Evolutionary conservation across 495 filamentous ascomycete species (phyloP).

Genomic region (Xylaria intraflava): DNA sequence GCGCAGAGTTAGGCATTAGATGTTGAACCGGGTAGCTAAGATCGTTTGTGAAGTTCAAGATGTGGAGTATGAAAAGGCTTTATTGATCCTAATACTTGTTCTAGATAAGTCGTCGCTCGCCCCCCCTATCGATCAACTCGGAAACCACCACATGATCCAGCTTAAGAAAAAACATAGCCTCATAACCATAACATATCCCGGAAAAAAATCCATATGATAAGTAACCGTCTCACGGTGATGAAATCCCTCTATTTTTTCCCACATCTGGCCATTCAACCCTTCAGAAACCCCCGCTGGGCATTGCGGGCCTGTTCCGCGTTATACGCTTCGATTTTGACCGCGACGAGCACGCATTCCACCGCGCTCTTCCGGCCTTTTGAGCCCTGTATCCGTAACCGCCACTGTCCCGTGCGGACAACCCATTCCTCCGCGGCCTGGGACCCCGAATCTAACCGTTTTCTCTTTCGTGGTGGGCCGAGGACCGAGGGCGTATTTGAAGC

Average conservation of each 20-base stretch:
- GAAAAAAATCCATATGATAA: background rate
- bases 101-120: no score
- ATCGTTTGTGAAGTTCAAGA: no score
- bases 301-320: slow-evolving; percentile 65
- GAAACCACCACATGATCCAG: no score
- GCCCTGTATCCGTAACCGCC: slow-evolving; percentile 65
- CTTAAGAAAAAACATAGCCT: no score
- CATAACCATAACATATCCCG: no score
- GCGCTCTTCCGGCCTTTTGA: slow-evolving; percentile 45
- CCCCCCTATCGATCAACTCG: no score
- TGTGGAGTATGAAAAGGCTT: no score
- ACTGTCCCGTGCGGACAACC: slow-evolving; percentile 74
- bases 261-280: slow-evolving; percentile 13
- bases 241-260: background rate
- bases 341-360: slow-evolving; percentile 62
- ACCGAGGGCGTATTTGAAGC: slow-evolving; percentile 18
- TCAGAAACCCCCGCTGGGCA: slow-evolving; percentile 58
- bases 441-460: slow-evolving; percentile 37
- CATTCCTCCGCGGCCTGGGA: slow-evolving; percentile 46
- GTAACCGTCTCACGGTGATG: background rate
- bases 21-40: no score
- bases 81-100: no score
- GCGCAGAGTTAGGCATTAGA: background rate
- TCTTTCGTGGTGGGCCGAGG: slow-evolving; percentile 40
- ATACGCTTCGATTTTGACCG: slow-evolving; percentile 75